These are phyloP conservation scores for Phytophthora constricta DNA, from an alignment of 352 stramenopile species.

Conservation along the genomic window DNA sequence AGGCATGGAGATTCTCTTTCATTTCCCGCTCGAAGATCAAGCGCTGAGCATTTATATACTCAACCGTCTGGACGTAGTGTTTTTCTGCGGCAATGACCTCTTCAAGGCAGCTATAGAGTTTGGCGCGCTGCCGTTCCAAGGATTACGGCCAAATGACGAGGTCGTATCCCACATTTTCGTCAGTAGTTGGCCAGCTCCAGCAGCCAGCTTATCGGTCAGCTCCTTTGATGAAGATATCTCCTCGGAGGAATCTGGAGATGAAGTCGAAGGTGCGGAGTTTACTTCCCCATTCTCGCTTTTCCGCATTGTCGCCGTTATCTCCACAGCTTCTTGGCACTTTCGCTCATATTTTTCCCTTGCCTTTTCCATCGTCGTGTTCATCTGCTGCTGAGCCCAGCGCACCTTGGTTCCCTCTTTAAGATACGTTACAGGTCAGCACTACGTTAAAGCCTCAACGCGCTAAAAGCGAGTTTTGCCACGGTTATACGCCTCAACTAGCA, in stretches of 20 bases:
- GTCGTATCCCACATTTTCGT: slow-evolving; percentile 87
- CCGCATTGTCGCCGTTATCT: slow-evolving; percentile 48
- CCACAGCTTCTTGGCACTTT: slow-evolving; percentile 70
- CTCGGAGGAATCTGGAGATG: slow-evolving; percentile 10
- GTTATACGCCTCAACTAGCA: background rate
- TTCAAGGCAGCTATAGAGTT: slow-evolving; percentile 65
- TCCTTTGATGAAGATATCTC: slow-evolving; percentile 53
- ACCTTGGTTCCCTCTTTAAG: slow-evolving; percentile 75
- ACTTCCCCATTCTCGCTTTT: slow-evolving; percentile 34
- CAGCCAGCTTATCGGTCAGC: slow-evolving; percentile 65
- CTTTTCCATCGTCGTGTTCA: slow-evolving; percentile 64
- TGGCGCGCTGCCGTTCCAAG: slow-evolving; percentile 71
- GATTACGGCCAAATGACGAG: slow-evolving; percentile 68
- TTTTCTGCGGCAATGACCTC: slow-evolving; percentile 76
- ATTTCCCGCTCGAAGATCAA: slow-evolving; percentile 72
- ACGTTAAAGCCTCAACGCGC: background rate
- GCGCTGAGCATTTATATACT: slow-evolving; percentile 72
- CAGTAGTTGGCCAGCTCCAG: slow-evolving; percentile 66
- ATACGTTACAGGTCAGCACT: slow-evolving; percentile 2
- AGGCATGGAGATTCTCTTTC: slow-evolving; percentile 78
- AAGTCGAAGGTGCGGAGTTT: slow-evolving; percentile 13
- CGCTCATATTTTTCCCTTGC: slow-evolving; percentile 83
- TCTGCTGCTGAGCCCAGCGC: slow-evolving; percentile 67
- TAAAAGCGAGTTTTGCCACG: slow-evolving; percentile 7
- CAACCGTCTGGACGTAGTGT: slow-evolving; percentile 68